Evolutionary conservation across 1,284 basidiomycete genomes (phyloP).

Genomic region (Cryptococcus depauperatus): DNA sequence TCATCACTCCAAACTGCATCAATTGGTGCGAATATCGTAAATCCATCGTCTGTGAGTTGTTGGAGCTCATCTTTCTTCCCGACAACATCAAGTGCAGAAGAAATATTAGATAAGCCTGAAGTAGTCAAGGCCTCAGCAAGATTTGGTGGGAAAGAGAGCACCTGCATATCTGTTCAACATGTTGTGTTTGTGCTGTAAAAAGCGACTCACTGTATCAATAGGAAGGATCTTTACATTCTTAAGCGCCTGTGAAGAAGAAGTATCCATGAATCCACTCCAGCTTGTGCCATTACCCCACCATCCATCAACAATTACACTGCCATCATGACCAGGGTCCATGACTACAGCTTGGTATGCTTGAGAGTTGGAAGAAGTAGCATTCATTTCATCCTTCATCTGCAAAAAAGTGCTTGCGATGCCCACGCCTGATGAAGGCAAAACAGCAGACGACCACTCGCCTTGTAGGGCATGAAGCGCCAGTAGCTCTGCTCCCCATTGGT

Average conservation of each 20-base stretch:
- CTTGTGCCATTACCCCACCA: slow-evolving; percentile 23
- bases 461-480: slow-evolving; percentile 25
- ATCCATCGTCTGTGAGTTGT: slow-evolving; percentile 21
- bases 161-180: slow-evolving; percentile 9
- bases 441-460: slow-evolving; percentile 11
- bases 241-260: slow-evolving; percentile 4
- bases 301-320: slow-evolving; percentile 15
- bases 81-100: slow-evolving; percentile 14
- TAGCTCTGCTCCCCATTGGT: slow-evolving; percentile 19
- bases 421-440: slow-evolving; percentile 1
- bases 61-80: slow-evolving; percentile 16
- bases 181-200: not conserved
- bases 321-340: slow-evolving; percentile 17
- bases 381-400: slow-evolving; percentile 3
- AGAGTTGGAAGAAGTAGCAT: not conserved
- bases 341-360: slow-evolving; percentile 19
- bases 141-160: slow-evolving; percentile 22
- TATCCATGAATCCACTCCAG: slow-evolving; percentile 20
- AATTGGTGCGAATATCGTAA: slow-evolving; percentile 39
- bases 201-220: slow-evolving; percentile 30
- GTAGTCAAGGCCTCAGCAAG: slow-evolving; percentile 17
- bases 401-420: slow-evolving; percentile 6
- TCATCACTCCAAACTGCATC: slow-evolving; percentile 27
- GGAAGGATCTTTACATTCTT: slow-evolving; percentile 23
- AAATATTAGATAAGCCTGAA: slow-evolving; percentile 22